Evolutionary conservation across 2,329 filamentous ascomycete genomes (phyloP), one percentile per base, ranked within the genome.

Genomic region (Monosporascus sp.): DNA sequence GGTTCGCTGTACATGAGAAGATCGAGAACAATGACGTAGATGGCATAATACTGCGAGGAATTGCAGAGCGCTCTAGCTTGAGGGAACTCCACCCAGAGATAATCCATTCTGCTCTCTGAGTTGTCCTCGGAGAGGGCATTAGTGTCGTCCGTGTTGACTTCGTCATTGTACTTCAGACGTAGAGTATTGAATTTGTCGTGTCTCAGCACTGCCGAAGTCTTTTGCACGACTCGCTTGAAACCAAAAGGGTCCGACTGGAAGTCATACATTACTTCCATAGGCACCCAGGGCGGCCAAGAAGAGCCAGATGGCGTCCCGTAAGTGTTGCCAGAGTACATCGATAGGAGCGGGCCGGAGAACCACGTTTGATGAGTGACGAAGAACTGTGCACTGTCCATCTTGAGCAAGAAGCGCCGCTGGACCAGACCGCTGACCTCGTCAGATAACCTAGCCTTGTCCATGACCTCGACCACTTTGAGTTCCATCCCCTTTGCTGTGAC

Each of bases 131-230:
- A 73, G 22, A 78, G 69, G 9, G 73, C 68, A 44, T 79, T 75
- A 6, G 73, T 75, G 11, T 84, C 84, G 17, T 84, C 82, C 24
- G 82, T 83, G 57, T 86, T 88, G 56, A 99, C 86, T 66, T 96
- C 91, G 60, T 97, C 93, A 58, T 96, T 96, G 72, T 96, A 97
- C 72, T 99, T 99, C 57, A 99, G 78, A 58, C 94, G 91, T 52
- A 99, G 79, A 16, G 91, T 93, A 70, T 99, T 99, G 84, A 93
- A 97, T 72, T 99, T 97, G 77, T 99, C 93, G 69, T 95, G 97
- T 55, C 93, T 86, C 61, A 99, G 78, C 75, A 88, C 92, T 22
- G 93, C 94, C 5, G 93, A 99, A 1, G 94, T 99, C 70, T 95
- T 93, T 69, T 97, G 91, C 11, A 99, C 92, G 31, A 99, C 92